These are phyloP conservation scores for Aspergillus glaucus DNA, from an alignment of 2,329 filamentous ascomycete genomes.

Conservation along the genomic window DNA sequence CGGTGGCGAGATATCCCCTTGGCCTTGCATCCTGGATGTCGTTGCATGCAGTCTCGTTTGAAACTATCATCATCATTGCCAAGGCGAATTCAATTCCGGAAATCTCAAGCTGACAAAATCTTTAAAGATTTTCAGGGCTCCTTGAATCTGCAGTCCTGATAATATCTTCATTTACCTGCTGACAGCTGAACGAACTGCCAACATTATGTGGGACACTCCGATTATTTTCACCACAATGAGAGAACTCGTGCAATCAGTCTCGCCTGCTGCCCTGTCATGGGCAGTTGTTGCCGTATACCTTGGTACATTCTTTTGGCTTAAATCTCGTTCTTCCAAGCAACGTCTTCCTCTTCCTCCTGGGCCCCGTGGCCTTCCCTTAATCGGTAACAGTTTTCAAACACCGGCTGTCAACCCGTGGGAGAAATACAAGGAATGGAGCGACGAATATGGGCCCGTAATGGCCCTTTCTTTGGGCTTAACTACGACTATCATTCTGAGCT, in stretches of 20 bases:
- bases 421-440: neutral
- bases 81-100: neutral
- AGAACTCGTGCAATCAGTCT: neutral
- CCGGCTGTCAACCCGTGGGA: neutral
- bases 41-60: neutral
- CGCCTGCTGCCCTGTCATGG: neutral
- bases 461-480: neutral
- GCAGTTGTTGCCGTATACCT: neutral
- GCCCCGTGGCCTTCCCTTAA: neutral
- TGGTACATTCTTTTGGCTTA: neutral
- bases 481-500: neutral
- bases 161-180: neutral
- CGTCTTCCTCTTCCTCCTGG: neutral
- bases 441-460: neutral
- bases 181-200: neutral
- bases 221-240: neutral
- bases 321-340: neutral
- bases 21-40: neutral
- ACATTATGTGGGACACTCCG: neutral
- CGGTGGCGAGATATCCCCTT: no score
- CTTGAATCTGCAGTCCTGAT: neutral
- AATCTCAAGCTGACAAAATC: neutral
- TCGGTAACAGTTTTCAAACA: neutral
- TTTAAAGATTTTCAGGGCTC: neutral
- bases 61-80: neutral